Percentiles rank a stretch among this genome's conserved stretches.
Conservation (phyloP, 1,284 basidiomycete species). For the Trametes pubescens region DNA sequence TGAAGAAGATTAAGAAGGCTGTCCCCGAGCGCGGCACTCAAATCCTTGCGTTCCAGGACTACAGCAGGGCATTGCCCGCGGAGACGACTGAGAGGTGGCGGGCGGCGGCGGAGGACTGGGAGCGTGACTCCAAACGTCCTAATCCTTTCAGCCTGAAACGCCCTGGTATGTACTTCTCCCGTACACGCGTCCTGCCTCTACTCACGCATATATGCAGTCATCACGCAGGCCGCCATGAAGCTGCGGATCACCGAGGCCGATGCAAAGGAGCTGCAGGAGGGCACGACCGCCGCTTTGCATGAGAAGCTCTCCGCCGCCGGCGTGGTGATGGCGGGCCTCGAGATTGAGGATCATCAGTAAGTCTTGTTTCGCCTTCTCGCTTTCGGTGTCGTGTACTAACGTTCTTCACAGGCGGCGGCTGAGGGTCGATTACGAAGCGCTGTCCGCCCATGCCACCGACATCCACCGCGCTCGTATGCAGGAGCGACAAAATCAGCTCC, state of each 20-base stretch:
- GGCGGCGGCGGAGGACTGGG: no score
- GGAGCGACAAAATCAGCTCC: conserved; percentile 10
- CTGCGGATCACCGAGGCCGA: conserved; percentile 27
- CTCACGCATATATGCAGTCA: conserved; percentile 1
- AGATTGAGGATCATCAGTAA: conserved; percentile 31
- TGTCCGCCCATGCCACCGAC: conserved; percentile 15
- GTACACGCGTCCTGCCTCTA: no score
- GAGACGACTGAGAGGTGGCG: no score
- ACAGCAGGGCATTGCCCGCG: no score
- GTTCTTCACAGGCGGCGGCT: no score
- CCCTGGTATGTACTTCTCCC: neutral
- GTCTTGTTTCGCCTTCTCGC: no score
- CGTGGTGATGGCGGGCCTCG: conserved; percentile 24
- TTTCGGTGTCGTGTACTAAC: no score
- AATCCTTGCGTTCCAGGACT: conserved; percentile 5
- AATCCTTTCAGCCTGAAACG: conserved; percentile 1
- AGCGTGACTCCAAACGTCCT: neutral
- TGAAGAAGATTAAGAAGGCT: conserved; percentile 11
- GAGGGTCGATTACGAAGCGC: no score
- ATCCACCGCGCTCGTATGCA: conserved; percentile 5
- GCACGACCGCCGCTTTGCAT: neutral
- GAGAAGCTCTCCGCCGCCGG: conserved; percentile 11
- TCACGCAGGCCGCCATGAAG: conserved; percentile 24
- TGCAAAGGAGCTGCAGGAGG: neutral
- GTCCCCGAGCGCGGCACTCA: conserved; percentile 11